phyloP scores from a whole-genome alignment of 225 moss, liverwort and hornwort species.

The Bryum argenteum region DNA sequence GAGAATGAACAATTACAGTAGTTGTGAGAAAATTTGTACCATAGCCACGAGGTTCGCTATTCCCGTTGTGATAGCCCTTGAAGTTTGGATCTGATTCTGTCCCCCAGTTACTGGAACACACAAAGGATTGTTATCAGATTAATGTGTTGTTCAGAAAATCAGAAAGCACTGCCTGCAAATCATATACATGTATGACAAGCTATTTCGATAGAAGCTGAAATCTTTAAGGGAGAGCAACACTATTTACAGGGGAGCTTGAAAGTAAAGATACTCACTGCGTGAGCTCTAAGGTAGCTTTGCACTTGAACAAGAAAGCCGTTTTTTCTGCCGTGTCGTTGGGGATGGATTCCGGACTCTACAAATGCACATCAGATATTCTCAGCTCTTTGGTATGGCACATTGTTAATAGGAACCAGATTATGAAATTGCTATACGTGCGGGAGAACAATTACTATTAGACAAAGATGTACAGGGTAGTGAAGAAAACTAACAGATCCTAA shows the following conservation, averaged over 20 bases:
- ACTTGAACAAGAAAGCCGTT: constrained; percentile 45
- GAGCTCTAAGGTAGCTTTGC: constrained; percentile 79
- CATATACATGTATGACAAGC: neutral
- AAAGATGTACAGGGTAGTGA: neutral
- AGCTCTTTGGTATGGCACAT: neutral
- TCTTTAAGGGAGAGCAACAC: neutral
- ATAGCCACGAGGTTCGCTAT: constrained; percentile 82
- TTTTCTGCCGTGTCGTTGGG: constrained; percentile 53
- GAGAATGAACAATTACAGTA: too few species aligned
- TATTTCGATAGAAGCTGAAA: neutral
- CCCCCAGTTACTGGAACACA: constrained; percentile 78
- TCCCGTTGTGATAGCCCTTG: constrained; percentile 82
- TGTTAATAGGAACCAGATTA: neutral
- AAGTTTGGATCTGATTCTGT: constrained; percentile 80
- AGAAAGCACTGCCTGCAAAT: neutral
- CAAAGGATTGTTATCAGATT: neutral
- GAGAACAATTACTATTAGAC: neutral
- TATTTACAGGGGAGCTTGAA: neutral
- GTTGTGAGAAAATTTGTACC: constrained; percentile 42
- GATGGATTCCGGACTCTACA: constrained; percentile 60
- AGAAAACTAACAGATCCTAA: neutral
- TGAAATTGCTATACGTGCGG: neutral
- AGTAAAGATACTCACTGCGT: constrained; percentile 62
- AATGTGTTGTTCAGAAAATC: neutral
- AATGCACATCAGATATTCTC: neutral